A percentile compares a stretch with the other conserved stretches of the same genome.
These are phyloP conservation scores for Rubia peregrina DNA, from an alignment of 305 asterid species.

Conservation along the genomic window DNA sequence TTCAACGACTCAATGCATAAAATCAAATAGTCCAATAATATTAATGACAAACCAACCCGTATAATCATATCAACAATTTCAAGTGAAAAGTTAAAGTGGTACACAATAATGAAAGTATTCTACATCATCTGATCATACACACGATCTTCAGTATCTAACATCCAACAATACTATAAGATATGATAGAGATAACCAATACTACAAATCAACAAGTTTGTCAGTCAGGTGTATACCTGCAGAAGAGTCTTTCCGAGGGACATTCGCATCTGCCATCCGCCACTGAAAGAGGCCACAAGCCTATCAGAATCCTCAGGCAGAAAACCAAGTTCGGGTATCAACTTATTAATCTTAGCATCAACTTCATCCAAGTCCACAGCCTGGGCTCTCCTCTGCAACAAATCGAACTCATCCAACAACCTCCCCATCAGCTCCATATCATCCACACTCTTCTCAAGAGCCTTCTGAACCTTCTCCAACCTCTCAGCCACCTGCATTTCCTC, in stretches of 20 bases:
- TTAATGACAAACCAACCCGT: neutral
- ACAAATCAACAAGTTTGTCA: neutral
- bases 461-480: constrained; percentile 88
- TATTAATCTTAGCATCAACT: constrained; percentile 81
- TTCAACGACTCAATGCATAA: neutral
- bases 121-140: neutral
- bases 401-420: constrained; percentile 95
- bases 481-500: constrained; percentile 94
- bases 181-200: neutral
- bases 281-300: constrained; percentile 94
- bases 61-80: neutral
- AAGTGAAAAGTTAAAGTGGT: neutral
- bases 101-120: neutral
- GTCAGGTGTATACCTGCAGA: constrained; percentile 58
- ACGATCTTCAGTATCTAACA: neutral
- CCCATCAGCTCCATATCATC: constrained; percentile 97
- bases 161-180: neutral
- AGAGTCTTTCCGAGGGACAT: constrained; percentile 95
- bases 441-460: constrained; percentile 85
- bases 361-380: constrained; percentile 91
- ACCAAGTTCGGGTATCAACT: constrained; percentile 92
- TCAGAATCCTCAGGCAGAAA: constrained; percentile 81
- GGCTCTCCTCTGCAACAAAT: constrained; percentile 92
- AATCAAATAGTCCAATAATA: neutral
- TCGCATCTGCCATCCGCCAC: constrained; percentile 99